Percentiles rank a stretch among this genome's conserved stretches.
These are phyloP conservation scores for Sesbania bispinosa DNA, from an alignment of 306 rosid species.

Conservation along the genomic window DNA sequence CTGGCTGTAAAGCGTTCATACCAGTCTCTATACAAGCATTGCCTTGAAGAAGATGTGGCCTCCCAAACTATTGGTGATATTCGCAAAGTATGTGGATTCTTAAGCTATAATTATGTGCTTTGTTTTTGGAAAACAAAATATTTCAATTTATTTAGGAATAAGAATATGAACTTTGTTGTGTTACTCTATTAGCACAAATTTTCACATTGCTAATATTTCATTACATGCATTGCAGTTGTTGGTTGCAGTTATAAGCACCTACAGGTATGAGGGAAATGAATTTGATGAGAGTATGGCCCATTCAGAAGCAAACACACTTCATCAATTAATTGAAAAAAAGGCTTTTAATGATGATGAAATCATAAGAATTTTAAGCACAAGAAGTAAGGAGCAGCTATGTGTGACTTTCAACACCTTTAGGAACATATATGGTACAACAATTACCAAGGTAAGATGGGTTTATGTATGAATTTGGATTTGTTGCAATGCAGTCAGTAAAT, in stretches of 20 bases:
- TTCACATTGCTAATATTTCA: not conserved
- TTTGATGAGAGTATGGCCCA: conserved; percentile 32
- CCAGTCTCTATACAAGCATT: conserved; percentile 38
- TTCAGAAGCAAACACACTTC: conserved; percentile 37
- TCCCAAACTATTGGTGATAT: conserved; percentile 32
- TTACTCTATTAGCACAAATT: not conserved
- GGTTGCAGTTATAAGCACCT: conserved; percentile 37
- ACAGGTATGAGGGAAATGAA: conserved; percentile 40
- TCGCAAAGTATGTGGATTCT: conserved; percentile 35
- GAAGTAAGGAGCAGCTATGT: conserved; percentile 48
- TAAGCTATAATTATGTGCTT: no score
- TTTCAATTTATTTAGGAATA: no score
- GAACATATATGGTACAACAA: conserved; percentile 37
- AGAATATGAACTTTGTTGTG: no score
- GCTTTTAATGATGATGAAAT: conserved; percentile 41
- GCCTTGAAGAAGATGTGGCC: conserved; percentile 59
- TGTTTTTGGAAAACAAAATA: no score
- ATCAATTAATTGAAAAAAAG: conserved; percentile 26
- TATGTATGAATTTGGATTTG: not conserved
- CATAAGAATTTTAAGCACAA: conserved; percentile 51
- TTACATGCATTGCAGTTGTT: conserved; percentile 37
- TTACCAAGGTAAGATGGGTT: conserved; percentile 42
- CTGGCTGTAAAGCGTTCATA: conserved; percentile 43
- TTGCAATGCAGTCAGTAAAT: no score
- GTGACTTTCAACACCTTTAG: conserved; percentile 44